Evolutionary conservation across 2,329 filamentous ascomycete genomes (phyloP).

Genomic region (Aspergillus japonicus): DNA sequence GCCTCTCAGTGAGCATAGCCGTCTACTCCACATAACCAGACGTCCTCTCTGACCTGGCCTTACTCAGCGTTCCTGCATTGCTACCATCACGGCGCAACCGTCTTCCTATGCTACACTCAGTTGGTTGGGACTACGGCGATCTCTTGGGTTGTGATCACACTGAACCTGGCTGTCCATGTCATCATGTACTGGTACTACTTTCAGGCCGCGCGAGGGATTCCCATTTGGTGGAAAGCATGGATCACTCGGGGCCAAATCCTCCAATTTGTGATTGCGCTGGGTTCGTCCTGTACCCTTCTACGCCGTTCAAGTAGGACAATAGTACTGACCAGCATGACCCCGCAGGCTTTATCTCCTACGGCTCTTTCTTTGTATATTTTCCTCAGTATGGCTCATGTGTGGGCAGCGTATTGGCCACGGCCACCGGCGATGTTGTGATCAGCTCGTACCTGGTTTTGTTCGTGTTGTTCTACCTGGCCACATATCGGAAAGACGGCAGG

Average conservation of each 20-base stretch:
- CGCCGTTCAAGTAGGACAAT: conserved; percentile 64
- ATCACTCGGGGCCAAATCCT: conserved; percentile 95
- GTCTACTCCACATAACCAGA: neutral
- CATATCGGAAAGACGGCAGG: neutral
- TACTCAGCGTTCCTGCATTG: conserved; percentile 82
- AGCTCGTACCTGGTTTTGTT: neutral
- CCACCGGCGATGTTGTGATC: neutral
- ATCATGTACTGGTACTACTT: conserved; percentile 99
- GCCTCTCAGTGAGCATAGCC: conserved; percentile 62
- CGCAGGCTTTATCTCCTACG: conserved; percentile 72
- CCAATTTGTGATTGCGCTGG: conserved; percentile 78
- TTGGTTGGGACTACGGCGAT: conserved; percentile 87
- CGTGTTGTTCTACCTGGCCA: neutral
- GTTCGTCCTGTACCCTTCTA: neutral
- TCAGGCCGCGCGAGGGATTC: conserved; percentile 89
- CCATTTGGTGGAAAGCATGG: conserved; percentile 99
- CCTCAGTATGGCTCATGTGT: neutral
- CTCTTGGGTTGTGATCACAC: conserved; percentile 86
- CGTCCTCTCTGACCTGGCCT: neutral
- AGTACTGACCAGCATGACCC: conserved; percentile 38
- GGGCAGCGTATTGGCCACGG: neutral
- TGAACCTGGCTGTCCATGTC: conserved; percentile 90
- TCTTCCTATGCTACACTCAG: conserved; percentile 95
- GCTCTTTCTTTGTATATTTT: neutral
- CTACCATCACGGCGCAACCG: conserved; percentile 96